Conservation (phyloP, 2,329 filamentous ascomycete genomes). For the Penicillium sp. region DNA sequence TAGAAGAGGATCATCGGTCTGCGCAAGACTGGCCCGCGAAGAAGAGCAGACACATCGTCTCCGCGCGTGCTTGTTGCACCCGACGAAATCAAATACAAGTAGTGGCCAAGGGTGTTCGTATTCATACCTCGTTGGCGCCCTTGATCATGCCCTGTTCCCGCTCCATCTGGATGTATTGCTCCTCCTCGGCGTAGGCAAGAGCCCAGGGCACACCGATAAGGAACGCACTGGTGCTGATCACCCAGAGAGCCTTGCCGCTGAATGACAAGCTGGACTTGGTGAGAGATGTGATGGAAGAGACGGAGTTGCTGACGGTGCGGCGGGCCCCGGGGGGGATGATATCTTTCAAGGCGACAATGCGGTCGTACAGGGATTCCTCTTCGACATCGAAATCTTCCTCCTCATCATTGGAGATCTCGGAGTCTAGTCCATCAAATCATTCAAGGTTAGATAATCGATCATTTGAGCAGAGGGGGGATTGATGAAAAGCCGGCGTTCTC, state of each 20-base stretch:
- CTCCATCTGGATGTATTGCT: slow-evolving; percentile 96
- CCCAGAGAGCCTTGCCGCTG: slow-evolving; percentile 82
- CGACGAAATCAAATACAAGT: not conserved
- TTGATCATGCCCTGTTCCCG: slow-evolving; percentile 94
- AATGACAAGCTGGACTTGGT: slow-evolving; percentile 50
- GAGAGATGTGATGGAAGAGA: slow-evolving; percentile 41
- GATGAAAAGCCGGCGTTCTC: no score
- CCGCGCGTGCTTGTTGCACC: no score
- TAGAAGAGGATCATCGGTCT: no score
- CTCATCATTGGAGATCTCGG: slow-evolving; percentile 76
- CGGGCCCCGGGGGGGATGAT: slow-evolving; percentile 69
- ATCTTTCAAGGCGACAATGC: slow-evolving; percentile 66
- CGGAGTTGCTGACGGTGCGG: slow-evolving; percentile 58
- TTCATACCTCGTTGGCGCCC: slow-evolving; percentile 69
- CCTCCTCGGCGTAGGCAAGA: slow-evolving; percentile 88
- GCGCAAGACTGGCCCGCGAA: no score
- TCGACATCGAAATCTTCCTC: slow-evolving; percentile 56
- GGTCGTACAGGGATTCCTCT: slow-evolving; percentile 58
- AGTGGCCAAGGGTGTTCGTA: not conserved
- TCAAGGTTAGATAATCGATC: slow-evolving; percentile 1
- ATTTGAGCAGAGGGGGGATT: no score
- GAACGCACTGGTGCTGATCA: slow-evolving; percentile 81
- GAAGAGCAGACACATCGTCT: no score
- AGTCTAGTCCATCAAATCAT: slow-evolving; percentile 50
- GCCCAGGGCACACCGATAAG: slow-evolving; percentile 90